Evolutionary conservation across 2,329 filamentous ascomycete species (phyloP).

Genomic region (Fusarium mundagurra): DNA sequence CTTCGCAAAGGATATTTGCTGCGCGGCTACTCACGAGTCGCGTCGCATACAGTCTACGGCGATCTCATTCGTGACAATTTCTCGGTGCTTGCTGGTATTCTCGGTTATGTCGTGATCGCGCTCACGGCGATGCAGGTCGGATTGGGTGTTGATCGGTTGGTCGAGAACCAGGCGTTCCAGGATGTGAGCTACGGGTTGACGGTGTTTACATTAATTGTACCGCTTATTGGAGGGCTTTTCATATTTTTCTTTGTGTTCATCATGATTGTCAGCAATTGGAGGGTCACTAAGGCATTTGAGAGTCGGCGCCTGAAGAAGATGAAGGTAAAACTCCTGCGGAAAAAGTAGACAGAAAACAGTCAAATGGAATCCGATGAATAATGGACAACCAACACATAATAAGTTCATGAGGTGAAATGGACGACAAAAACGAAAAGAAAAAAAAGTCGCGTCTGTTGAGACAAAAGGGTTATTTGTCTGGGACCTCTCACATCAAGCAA

Average conservation of each 20-base stretch:
- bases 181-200: conserved; percentile 27
- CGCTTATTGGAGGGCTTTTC: conserved; percentile 12
- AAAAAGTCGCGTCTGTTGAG: too few species aligned
- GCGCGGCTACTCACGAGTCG: conserved; percentile 29
- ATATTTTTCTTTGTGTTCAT: conserved; percentile 30
- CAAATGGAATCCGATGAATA: not conserved
- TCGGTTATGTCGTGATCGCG: conserved; percentile 32
- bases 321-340: conserved; percentile 4
- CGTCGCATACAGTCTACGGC: conserved; percentile 27
- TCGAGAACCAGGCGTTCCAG: conserved; percentile 9
- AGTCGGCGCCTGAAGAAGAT: conserved; percentile 16
- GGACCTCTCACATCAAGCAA: not conserved
- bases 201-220: conserved; percentile 26
- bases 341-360: not conserved
- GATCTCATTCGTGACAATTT: conserved; percentile 33
- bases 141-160: conserved; percentile 6
- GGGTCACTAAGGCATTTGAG: conserved; percentile 26
- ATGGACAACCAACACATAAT: not conserved
- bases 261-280: conserved; percentile 31
- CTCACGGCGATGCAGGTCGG: conserved; percentile 34
- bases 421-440: not conserved
- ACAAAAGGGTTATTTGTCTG: fast-evolving
- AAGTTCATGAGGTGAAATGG: not conserved
- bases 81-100: conserved; percentile 27
- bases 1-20: conserved; percentile 22